These are phyloP conservation scores for Mycena leptocephala DNA, from an alignment of 768 basidiomycete genomes.

Conservation along the genomic window DNA sequence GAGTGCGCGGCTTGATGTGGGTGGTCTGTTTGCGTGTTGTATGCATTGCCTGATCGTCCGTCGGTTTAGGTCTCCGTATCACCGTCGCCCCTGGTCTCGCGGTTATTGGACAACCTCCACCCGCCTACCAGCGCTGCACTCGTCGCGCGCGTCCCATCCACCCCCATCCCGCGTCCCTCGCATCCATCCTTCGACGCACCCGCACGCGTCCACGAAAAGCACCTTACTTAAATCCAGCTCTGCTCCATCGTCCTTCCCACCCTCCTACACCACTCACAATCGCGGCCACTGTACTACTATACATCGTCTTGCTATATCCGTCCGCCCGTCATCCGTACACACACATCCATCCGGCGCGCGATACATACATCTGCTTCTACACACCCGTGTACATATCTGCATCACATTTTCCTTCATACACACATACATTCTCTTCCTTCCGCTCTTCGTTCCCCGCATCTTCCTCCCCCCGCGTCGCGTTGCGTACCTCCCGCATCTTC, in stretches of 20 bases:
- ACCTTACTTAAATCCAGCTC: no score
- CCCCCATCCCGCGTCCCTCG: no score
- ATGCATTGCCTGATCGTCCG: no score
- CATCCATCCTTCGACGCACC: no score
- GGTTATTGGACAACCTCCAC: no score
- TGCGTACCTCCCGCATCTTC: not conserved
- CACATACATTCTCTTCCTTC: not conserved
- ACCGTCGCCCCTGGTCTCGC: no score
- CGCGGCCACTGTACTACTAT: not conserved
- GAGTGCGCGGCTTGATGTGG: not conserved
- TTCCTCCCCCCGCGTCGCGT: not conserved
- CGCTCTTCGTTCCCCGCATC: no score
- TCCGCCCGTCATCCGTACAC: not conserved
- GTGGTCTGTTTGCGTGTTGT: not conserved
- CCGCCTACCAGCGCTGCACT: no score
- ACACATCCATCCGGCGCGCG: not conserved
- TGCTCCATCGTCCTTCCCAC: not conserved
- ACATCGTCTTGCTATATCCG: not conserved
- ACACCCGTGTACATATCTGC: not conserved
- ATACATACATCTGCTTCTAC: not conserved
- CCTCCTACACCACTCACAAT: not conserved
- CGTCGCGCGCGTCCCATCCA: no score
- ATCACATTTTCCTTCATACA: not conserved
- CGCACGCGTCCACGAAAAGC: no score
- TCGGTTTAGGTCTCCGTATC: no score